These are phyloP conservation scores for Epichloe coenophiala DNA, from an alignment of 2,329 filamentous ascomycete genomes.

Conservation along the genomic window DNA sequence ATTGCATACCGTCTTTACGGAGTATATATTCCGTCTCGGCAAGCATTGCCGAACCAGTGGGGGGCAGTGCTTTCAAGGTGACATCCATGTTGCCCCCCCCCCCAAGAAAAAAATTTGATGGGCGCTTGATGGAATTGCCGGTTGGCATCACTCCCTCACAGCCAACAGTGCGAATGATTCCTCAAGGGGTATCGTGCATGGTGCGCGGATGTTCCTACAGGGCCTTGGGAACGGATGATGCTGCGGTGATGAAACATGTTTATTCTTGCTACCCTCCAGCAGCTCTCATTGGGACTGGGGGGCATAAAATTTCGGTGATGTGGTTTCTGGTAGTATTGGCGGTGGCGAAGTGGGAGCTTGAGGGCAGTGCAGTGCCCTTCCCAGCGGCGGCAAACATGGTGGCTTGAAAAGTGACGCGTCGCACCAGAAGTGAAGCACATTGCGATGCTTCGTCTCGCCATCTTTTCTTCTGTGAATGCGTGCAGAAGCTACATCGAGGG, in stretches of 20 bases:
- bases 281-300: neutral
- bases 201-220: neutral
- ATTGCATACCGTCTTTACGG: neutral
- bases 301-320: neutral
- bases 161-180: neutral
- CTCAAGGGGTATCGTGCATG: neutral
- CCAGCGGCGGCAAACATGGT: neutral
- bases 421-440: too few relatives aligned
- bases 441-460: too few relatives aligned
- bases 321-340: too few relatives aligned
- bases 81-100: too few relatives aligned
- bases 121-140: neutral
- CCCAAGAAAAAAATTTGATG: neutral
- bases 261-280: neutral
- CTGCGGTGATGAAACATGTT: neutral
- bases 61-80: neutral
- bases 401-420: neutral
- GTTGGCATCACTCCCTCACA: neutral
- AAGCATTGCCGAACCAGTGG: neutral
- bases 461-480: too few relatives aligned
- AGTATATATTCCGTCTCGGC: neutral
- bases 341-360: too few relatives aligned
- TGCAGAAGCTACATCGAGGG: too few relatives aligned
- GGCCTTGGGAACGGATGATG: neutral
- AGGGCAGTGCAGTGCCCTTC: neutral